Conservation (phyloP, 2,329 filamentous ascomycete genomes). For the Stenocarpella maydis region DNA sequence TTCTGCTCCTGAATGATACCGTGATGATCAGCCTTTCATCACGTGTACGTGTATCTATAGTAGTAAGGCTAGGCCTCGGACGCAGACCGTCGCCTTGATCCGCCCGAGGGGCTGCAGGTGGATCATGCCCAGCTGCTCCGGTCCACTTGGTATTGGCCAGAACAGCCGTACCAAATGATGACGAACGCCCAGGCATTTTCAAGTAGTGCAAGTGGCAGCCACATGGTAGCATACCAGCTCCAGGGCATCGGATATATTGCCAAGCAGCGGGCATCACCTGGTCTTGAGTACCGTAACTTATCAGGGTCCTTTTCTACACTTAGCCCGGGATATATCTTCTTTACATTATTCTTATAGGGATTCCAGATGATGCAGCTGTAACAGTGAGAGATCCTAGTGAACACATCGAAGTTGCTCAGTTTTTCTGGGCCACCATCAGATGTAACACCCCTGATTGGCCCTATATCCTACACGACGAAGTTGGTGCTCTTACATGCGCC, state of each 20-base stretch:
- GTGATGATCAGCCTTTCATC: conserved; percentile 4
- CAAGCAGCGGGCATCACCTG: neutral
- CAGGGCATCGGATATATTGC: conserved; percentile 12
- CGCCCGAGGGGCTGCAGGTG: neutral
- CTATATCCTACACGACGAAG: no score
- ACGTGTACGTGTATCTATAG: no score
- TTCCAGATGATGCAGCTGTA: no score
- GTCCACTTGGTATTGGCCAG: conserved; percentile 1
- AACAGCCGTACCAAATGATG: neutral
- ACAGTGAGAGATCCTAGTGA: no score
- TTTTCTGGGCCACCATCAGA: no score
- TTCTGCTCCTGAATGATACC: neutral
- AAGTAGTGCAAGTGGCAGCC: conserved; percentile 8
- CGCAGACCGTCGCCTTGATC: neutral
- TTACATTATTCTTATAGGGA: no score
- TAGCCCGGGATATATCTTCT: no score
- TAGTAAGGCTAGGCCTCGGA: conserved; percentile 11
- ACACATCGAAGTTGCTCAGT: no score
- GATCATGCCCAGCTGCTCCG: neutral
- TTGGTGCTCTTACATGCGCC: no score
- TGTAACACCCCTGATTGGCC: no score
- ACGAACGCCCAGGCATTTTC: neutral
- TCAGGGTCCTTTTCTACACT: no score
- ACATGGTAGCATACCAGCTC: conserved; percentile 2
- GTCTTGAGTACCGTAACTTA: no score